Evolutionary conservation across 257 asterid species (phyloP).

Genomic region (Solanum stenotomum): DNA sequence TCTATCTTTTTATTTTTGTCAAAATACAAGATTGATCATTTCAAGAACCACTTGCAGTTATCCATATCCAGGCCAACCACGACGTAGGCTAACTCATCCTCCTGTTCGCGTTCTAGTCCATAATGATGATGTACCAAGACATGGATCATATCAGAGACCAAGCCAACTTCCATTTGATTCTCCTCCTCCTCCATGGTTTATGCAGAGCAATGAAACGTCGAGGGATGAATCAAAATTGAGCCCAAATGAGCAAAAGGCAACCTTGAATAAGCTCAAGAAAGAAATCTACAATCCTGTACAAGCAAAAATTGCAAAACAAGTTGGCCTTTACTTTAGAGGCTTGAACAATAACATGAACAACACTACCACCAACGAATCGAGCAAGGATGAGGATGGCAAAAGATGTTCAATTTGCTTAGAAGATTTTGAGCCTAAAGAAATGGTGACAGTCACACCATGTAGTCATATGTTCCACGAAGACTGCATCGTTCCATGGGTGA

Average conservation of each 20-base stretch:
- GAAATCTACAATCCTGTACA: constrained; percentile 65
- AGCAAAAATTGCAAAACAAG: constrained; percentile 26
- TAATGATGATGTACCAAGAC: constrained; percentile 12
- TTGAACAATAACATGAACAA: constrained; percentile 12
- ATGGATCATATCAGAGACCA: constrained; percentile 1
- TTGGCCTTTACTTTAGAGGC: constrained; percentile 25
- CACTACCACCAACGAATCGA: neutral
- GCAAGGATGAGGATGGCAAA: constrained; percentile 34
- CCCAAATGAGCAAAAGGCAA: constrained; percentile 41
- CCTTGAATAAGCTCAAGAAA: constrained; percentile 47
- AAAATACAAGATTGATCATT: neutral
- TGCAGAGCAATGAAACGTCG: neutral
- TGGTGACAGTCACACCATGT: constrained; percentile 71
- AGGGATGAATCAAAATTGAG: constrained; percentile 36
- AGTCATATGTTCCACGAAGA: constrained; percentile 88
- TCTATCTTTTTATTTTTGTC: neutral
- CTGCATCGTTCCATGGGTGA: constrained; percentile 89
- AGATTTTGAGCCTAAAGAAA: constrained; percentile 58
- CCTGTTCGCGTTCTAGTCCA: constrained; percentile 12
- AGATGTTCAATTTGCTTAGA: constrained; percentile 80
- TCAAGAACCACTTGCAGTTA: neutral
- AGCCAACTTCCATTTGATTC: neutral
- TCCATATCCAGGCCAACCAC: constrained; percentile 34
- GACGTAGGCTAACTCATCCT: constrained; percentile 1
- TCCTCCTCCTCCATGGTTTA: constrained; percentile 16